These are phyloP conservation scores for Poa pratensis DNA, from an alignment of 176 grass and related monocot species.

Conservation along the genomic window DNA sequence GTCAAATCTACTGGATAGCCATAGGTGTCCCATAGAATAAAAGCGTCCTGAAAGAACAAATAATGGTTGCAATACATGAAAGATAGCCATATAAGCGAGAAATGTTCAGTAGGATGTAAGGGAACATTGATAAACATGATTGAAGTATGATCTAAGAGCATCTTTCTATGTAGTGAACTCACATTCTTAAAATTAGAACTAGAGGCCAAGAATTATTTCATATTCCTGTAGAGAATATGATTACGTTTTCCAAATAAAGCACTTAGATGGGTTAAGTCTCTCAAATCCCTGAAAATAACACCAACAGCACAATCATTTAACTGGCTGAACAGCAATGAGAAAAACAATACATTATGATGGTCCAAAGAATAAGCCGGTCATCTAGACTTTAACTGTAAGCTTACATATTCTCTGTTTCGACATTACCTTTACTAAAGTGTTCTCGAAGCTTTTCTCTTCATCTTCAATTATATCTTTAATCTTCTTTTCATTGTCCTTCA, in stretches of 20 bases:
- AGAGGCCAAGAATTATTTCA: not conserved
- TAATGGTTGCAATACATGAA: conserved; percentile 7
- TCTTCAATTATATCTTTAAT: conserved; percentile 88
- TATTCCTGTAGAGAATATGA: not conserved
- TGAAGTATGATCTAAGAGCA: conserved; percentile 1
- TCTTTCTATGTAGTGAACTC: not conserved
- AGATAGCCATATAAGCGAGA: conserved; percentile 11
- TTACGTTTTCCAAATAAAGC: not conserved
- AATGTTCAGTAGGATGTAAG: not conserved
- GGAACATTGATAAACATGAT: not conserved
- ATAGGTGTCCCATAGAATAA: conserved; percentile 93
- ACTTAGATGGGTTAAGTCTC: conserved; percentile 39
- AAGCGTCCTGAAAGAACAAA: conserved; percentile 69
- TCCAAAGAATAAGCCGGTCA: conserved; percentile 21
- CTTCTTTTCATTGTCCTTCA: conserved; percentile 67
- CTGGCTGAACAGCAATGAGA: not conserved
- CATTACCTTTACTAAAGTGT: conserved; percentile 86
- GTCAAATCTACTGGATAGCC: conserved; percentile 98
- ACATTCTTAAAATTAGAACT: not conserved
- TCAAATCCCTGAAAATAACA: conserved; percentile 75
- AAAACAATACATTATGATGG: not conserved
- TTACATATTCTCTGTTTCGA: conserved; percentile 1
- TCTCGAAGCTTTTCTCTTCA: conserved; percentile 96
- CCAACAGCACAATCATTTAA: conserved; percentile 26
- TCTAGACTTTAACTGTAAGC: not conserved